phyloP scores from a whole-genome alignment of 1,139 yeast species.

The Taphrina deformans region DNA sequence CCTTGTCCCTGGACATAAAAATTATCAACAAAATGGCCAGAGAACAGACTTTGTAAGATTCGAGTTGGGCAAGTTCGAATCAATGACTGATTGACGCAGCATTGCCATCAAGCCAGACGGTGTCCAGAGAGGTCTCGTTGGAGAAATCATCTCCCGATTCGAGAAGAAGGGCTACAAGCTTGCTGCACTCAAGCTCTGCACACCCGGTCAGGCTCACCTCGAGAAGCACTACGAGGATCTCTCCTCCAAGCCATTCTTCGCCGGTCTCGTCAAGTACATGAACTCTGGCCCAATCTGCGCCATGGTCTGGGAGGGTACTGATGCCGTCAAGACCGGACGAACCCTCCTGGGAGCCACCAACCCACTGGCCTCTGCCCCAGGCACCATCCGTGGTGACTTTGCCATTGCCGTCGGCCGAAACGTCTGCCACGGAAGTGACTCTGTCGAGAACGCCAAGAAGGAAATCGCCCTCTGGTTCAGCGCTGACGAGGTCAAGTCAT shows the following conservation, averaged over 20 bases:
- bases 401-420: slow-evolving; percentile 98
- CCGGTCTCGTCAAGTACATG: slow-evolving; percentile 87
- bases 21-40: slow-evolving; percentile 15
- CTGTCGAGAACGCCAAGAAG: slow-evolving; percentile 95
- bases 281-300: slow-evolving; percentile 97
- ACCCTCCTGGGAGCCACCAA: slow-evolving; percentile 96
- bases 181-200: slow-evolving; percentile 89
- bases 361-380: slow-evolving; percentile 96
- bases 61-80: background rate
- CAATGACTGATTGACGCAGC: background rate
- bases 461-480: slow-evolving; percentile 98
- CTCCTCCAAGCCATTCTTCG: slow-evolving; percentile 30
- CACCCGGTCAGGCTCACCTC: slow-evolving; percentile 83
- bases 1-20: too few species aligned
- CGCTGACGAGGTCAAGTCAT: slow-evolving; percentile 91
- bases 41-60: slow-evolving; percentile 31
- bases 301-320: slow-evolving; percentile 99
- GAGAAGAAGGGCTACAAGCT: slow-evolving; percentile 80
- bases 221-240: slow-evolving; percentile 67
- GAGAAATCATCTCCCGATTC: slow-evolving; percentile 88
- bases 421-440: slow-evolving; percentile 99
- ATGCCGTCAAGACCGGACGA: slow-evolving; percentile 98
- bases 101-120: slow-evolving; percentile 99
- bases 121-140: slow-evolving; percentile 88
- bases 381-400: slow-evolving; percentile 92